Base-by-base conservation (phyloP, 768 basidiomycete species). In the Naganishia antarctica region DNA sequence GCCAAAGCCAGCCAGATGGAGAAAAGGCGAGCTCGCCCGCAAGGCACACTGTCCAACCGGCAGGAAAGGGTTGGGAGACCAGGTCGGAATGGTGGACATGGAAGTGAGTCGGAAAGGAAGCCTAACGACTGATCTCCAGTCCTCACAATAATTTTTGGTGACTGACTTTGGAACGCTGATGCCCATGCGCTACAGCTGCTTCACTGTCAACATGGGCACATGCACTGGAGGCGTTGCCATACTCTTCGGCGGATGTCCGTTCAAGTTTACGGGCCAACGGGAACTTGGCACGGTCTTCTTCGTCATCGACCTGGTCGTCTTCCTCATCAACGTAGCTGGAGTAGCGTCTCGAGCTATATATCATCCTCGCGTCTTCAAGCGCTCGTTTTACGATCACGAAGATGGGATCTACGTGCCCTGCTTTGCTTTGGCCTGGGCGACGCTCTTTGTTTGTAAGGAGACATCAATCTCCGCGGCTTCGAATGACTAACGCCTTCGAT, bases 211-310 rank as follows among this genome's bases (percentile, higher is more conserved):
- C 25, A 61, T 44, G 62, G 63, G 63, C 0, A n/a, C n/a, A n/a
- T n/a, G n/a, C n/a, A 64, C 51, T 0, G 63, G 63, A 26, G 63
- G 63, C 21, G 51, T 64, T 3, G 40, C 49, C 3, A 64, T 64
- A 32, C 63, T 64, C 23, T 23, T 64, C 26, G 41, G 34, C 37
- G 63, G 63, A 18, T 64, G 51, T 51, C 50, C 50, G 16, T 64
- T 45, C 51, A 29, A 1, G 6, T 64, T 64, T n/a, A 32, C 26
- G 2, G 49, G 40, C 23, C 63, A 64, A 32, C 63, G 45, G 23
- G 63, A 29, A 26, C 51, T 64, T 1, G 63, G 63, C 6, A 64
- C 63, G 4, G n/a, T 32, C 37, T 64, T 64, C 63, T 64, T 57
- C 51, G 18, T 64, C 28, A 53, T 64, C 50, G 53, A 64, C 51